phyloP scores from a whole-genome alignment of 2,329 filamentous ascomycete species.

The Fusarium siculi region DNA sequence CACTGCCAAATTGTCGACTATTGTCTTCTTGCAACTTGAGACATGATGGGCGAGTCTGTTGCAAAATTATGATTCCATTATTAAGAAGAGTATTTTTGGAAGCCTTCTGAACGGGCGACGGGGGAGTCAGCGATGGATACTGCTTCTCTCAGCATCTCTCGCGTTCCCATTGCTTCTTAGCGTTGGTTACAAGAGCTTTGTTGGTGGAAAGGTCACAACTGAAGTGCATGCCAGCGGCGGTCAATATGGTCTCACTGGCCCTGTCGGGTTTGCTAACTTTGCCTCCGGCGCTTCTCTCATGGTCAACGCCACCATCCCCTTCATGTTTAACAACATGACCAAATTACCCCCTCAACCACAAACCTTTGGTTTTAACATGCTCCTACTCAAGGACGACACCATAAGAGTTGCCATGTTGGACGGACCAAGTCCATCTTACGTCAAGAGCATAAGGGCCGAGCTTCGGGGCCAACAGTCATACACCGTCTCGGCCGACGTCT shows the following conservation, averaged over 20 bases:
- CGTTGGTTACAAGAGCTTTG: not conserved
- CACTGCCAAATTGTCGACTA: not conserved
- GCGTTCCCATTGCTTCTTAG: not conserved
- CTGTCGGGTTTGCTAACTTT: not conserved
- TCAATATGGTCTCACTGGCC: not conserved
- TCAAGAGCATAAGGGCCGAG: not conserved
- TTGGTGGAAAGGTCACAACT: not conserved
- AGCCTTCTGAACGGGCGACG: not conserved
- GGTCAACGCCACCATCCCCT: not conserved
- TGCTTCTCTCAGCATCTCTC: not conserved
- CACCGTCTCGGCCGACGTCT: not conserved
- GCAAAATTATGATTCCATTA: not conserved
- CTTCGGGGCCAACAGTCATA: not conserved
- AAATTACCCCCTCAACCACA: not conserved
- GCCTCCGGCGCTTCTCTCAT: not conserved
- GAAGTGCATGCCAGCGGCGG: not conserved
- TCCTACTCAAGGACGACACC: not conserved
- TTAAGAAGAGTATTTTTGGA: not conserved
- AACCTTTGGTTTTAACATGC: not conserved
- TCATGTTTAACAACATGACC: not conserved
- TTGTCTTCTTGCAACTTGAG: not conserved
- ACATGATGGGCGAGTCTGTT: not conserved
- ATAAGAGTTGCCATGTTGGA: not conserved
- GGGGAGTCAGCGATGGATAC: not conserved
- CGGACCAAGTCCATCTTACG: not conserved